phyloP scores from a whole-genome alignment of 1,139 yeast species.

The Candida pseudoviswanathii region DNA sequence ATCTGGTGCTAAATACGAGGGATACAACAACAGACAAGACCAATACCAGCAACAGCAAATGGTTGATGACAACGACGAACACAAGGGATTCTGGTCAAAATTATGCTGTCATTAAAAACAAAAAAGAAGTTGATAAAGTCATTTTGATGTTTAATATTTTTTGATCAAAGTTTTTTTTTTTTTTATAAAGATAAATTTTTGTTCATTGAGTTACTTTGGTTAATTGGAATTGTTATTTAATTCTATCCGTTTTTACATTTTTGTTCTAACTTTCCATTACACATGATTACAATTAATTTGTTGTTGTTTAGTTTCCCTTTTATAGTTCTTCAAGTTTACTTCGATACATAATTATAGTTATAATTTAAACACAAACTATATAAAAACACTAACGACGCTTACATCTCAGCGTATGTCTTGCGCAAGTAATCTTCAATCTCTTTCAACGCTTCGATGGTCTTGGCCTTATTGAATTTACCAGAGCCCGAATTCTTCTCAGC shows the following conservation, averaged over 20 bases:
- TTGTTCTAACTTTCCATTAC: neutral
- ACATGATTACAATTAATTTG: conserved; percentile 1
- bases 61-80: conserved; percentile 35
- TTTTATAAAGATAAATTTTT: neutral
- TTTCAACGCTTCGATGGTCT: conserved; percentile 36
- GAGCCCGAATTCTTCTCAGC: conserved; percentile 18
- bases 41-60: conserved; percentile 45
- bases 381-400: neutral
- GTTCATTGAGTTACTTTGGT: neutral
- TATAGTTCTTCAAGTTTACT: conserved; percentile 2
- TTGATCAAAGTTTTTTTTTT: neutral
- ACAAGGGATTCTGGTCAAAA: conserved; percentile 48
- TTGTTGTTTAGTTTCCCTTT: neutral
- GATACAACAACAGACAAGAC: conserved; percentile 23
- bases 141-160: neutral
- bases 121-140: neutral
- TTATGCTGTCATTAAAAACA: conserved; percentile 42
- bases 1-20: conserved; percentile 16
- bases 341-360: conserved; percentile 3
- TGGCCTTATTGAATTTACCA: conserved; percentile 42
- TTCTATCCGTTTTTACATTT: no score
- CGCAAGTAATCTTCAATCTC: conserved; percentile 40
- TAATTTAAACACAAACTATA: neutral
- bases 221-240: no score
- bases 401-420: conserved; percentile 50